Evolutionary conservation across 164 flowering plant species (phyloP), one percentile per base, ranked within the genome.

Genomic region (Nymphaea thermarum): DNA sequence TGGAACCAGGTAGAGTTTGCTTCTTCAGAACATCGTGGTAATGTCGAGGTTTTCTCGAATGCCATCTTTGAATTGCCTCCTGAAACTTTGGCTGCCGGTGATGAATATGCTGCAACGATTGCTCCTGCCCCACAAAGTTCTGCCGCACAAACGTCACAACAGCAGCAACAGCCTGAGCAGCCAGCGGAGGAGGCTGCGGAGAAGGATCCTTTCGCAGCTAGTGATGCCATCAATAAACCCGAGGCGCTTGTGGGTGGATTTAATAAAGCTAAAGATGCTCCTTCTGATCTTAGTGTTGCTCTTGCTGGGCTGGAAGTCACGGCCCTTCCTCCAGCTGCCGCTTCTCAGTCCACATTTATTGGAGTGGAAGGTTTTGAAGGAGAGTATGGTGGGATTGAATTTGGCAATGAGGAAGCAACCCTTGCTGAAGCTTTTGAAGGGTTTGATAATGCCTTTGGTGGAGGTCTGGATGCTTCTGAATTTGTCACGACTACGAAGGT

Each of bases 281-380:
- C 80, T 1, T 68, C 84, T 2, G 99, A 94, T 79, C 67, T 91
- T 67, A 77, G 87, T 2, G 51, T 63, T 55, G 96, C 91, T 1
- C 77, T 94, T 73, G 89, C 91, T 8, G 95, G 96, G 8, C 82
- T 94, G 10, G 96, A 94, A 42, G 86, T 94, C 17, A 87, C 96
- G 2, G 78, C 93, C 6, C 78, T 94, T 73, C 99, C 98, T 3
- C 99, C 98, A 3, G 89, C 98, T 2, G 96, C 83, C 65, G 99
- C 99, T 0, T 83, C 95, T 0, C 87, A 90, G 62, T 82, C 96
- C 0, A 94, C 96, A 0, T 83, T 77, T 57, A 91, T 94, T 47
- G 87, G 81, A 41, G 96, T 88, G 3, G 99, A 91, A 68, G 99
- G 99, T 0, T 94, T 94, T 74, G 99, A 94, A 80, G 99, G 99